Conservation (phyloP, 2,329 filamentous ascomycete species). For the Sclerotinia trifoliorum region DNA sequence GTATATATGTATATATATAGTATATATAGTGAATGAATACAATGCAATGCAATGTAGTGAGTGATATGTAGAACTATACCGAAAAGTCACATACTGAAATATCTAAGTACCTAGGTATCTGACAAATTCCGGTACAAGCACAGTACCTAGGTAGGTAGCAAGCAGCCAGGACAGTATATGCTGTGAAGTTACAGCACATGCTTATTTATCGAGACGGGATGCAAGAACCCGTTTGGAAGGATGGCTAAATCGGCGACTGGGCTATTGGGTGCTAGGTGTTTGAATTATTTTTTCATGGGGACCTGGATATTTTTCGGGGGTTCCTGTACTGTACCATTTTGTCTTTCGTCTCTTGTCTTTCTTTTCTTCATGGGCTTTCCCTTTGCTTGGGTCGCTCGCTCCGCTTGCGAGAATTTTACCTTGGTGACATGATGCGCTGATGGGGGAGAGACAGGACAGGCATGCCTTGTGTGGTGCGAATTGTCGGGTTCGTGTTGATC, state of each 20-base stretch:
- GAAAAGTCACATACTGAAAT: neutral
- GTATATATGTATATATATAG: no score
- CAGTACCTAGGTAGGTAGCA: no score
- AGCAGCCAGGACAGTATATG: neutral
- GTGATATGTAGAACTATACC: neutral
- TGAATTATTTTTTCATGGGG: neutral
- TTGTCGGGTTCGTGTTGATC: conserved; percentile 6
- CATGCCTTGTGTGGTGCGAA: neutral
- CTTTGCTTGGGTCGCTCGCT: conserved; percentile 3
- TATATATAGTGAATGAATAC: no score
- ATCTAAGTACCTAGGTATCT: no score
- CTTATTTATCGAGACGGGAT: conserved; percentile 21
- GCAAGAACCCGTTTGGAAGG: conserved; percentile 22
- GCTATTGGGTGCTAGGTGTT: neutral
- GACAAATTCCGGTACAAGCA: no score
- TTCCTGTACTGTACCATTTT: neutral
- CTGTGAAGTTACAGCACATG: conserved; percentile 20
- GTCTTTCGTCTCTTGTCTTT: neutral
- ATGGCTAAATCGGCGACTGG: conserved; percentile 22
- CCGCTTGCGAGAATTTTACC: neutral
- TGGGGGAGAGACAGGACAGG: neutral
- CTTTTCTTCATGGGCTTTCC: neutral
- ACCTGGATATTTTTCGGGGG: neutral
- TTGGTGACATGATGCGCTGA: neutral
- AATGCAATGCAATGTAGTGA: neutral